Conservation (phyloP, 2,329 filamentous ascomycete genomes). For the Alternaria panax region DNA sequence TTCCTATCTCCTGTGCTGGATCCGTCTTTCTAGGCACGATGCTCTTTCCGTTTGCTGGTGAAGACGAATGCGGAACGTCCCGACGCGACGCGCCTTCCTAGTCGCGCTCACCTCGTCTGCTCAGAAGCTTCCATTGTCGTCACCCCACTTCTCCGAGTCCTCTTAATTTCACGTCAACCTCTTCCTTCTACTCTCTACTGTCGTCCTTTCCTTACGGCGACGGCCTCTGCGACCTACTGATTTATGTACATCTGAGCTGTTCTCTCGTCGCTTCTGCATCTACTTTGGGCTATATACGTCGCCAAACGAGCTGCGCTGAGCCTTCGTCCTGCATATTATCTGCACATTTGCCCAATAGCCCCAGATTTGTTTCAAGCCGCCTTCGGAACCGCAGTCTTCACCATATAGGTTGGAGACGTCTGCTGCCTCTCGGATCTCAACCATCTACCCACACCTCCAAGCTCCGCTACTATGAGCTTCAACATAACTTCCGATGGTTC, state of each 20-base stretch:
- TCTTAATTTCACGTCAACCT: slow-evolving; percentile 13
- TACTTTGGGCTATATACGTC: slow-evolving; percentile 49
- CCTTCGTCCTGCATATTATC: slow-evolving; percentile 46
- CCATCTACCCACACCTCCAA: slow-evolving; percentile 36
- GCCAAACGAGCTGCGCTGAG: slow-evolving; percentile 35
- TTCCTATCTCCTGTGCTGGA: neutral
- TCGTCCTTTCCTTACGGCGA: slow-evolving; percentile 29
- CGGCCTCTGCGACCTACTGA: slow-evolving; percentile 22
- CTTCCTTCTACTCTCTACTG: slow-evolving; percentile 17
- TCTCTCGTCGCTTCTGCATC: slow-evolving; percentile 41
- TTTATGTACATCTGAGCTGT: slow-evolving; percentile 37
- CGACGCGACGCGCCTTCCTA: slow-evolving; percentile 23
- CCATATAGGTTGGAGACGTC: slow-evolving; percentile 7
- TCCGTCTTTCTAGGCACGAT: neutral
- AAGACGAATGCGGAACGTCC: slow-evolving; percentile 16
- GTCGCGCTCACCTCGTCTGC: slow-evolving; percentile 17
- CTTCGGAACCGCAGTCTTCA: slow-evolving; percentile 10
- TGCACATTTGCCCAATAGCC: slow-evolving; percentile 41
- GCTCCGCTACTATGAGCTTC: slow-evolving; percentile 43
- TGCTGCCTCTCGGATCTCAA: slow-evolving; percentile 44
- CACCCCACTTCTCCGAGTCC: slow-evolving; percentile 23
- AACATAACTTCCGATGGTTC: slow-evolving; percentile 53
- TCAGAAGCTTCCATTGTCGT: slow-evolving; percentile 10
- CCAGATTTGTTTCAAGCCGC: slow-evolving; percentile 20
- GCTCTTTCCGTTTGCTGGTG: slow-evolving; percentile 10